Evolutionary conservation across 1,284 basidiomycete species (phyloP).

Genomic region (Schizophyllum commune): DNA sequence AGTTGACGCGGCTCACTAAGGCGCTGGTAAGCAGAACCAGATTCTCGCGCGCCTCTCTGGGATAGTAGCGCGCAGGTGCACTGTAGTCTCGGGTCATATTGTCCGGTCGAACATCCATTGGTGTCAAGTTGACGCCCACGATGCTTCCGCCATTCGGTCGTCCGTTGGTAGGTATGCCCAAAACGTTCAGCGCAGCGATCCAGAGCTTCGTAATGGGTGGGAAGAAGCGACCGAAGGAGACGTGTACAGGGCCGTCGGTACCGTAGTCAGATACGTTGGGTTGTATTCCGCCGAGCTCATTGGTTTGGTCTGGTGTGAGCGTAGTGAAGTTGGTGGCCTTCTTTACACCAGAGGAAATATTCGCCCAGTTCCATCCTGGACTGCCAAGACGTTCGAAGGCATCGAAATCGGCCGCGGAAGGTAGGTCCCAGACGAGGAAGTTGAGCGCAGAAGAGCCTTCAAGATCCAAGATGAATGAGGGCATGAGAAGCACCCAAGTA

Average conservation of each 20-base stretch:
- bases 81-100: slow-evolving; percentile 8
- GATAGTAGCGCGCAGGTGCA: slow-evolving; percentile 9
- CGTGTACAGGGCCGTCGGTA: slow-evolving; percentile 6
- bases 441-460: slow-evolving; percentile 3
- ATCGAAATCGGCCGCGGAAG: slow-evolving; percentile 3
- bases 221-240: slow-evolving; percentile 8
- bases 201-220: slow-evolving; percentile 8
- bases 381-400: slow-evolving; percentile 7
- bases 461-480: background rate
- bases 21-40: slow-evolving; percentile 8
- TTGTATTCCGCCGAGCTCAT: background rate
- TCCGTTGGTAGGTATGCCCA: slow-evolving; percentile 6
- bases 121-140: slow-evolving; percentile 9
- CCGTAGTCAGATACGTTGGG: background rate
- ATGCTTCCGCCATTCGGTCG: slow-evolving; percentile 8
- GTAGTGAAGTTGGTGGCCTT: slow-evolving; percentile 8
- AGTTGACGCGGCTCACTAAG: slow-evolving; percentile 3
- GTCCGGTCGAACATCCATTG: slow-evolving; percentile 3
- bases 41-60: slow-evolving; percentile 8
- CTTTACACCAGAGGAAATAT: slow-evolving; percentile 10
- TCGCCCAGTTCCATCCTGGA: slow-evolving; percentile 11
- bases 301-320: background rate
- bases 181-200: slow-evolving; percentile 3
- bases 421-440: slow-evolving; percentile 2
- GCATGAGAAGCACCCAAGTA: too few species aligned